Evolutionary conservation across 2,329 filamentous ascomycete genomes (phyloP), one percentile per base, ranked within the genome.

Genomic region (Anisogramma anomala): DNA sequence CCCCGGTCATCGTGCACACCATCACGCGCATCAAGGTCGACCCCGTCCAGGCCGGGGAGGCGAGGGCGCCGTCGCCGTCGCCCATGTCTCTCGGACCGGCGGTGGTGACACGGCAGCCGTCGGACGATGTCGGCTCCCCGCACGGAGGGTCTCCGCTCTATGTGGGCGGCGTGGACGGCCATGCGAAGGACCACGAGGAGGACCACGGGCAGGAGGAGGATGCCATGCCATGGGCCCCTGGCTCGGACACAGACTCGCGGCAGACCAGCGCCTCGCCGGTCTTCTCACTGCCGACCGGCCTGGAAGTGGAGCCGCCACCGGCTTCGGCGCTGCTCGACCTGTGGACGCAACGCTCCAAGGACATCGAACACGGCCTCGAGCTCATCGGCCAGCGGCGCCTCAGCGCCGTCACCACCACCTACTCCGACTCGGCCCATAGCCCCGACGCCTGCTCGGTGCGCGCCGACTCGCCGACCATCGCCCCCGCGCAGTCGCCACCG

Each of bases 1-100:
- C 71, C 1, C 64, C 68, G 1, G 62, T 59, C 37, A 66, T 74
- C 10, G 57, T 64, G 35, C 67, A 74, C 37, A 65, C 71, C 23
- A 55, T 77, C 13, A 67, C 68, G 55, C 63, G 69, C 36, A 69
- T 76, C 65, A 74, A 67, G 51, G 61, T 76, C 10, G 63, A 67
- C 33, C 40, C 49, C 14, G 33, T 35, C 15, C 23, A 11, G 23
- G 45, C 46, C 11, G 39, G 42, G 30, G 44, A 48, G 40, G 44
- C 15, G 26, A 14, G 18, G 3, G 26, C 35, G 2, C 26, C 28
- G 14, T 22, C 19, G 13, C 34, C 31, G 7, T 6, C 27, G 14
- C 14, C 31, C 2, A 28, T 6, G 4, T 14, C 31, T 13, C 34
- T 23, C 9, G 38, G 23, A 7, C 26, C 31, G 6, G 8, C 31